Evolutionary conservation across 2,329 filamentous ascomycete species (phyloP).

Genomic region (Chalaropsis ovoidea): DNA sequence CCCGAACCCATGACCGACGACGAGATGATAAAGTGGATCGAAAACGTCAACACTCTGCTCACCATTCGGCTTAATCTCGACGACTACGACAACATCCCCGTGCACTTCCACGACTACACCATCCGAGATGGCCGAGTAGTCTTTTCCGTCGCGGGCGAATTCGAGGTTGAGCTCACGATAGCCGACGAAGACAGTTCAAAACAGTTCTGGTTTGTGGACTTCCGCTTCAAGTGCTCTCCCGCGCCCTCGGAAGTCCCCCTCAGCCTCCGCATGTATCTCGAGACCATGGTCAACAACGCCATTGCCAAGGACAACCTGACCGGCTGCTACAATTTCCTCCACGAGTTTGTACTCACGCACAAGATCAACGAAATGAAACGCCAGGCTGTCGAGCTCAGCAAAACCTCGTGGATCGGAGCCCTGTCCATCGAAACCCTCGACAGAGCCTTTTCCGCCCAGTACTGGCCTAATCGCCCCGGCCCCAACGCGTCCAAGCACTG

Average conservation of each 20-base stretch:
- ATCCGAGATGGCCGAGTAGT: constrained; percentile 82
- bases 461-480: constrained; percentile 59
- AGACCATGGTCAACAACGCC: constrained; percentile 59
- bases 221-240: constrained; percentile 73
- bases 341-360: constrained; percentile 79
- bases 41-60: constrained; percentile 73
- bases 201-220: constrained; percentile 90
- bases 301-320: constrained; percentile 59
- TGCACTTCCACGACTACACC: constrained; percentile 64
- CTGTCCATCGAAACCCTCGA: constrained; percentile 70
- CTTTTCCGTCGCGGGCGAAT: constrained; percentile 72
- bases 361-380: constrained; percentile 75
- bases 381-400: constrained; percentile 62
- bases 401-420: constrained; percentile 65
- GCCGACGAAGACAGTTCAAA: constrained; percentile 72
- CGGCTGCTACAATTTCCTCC: constrained; percentile 77
- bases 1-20: constrained; percentile 59
- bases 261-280: constrained; percentile 54
- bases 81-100: constrained; percentile 65
- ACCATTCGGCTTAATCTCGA: constrained; percentile 75
- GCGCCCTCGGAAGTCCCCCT: constrained; percentile 52
- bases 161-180: constrained; percentile 86
- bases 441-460: constrained; percentile 75
- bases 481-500: constrained; percentile 64
- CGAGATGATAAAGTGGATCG: constrained; percentile 63